Evolutionary conservation across 2,329 filamentous ascomycete genomes (phyloP).

Genomic region (Diaporthe helianthi): DNA sequence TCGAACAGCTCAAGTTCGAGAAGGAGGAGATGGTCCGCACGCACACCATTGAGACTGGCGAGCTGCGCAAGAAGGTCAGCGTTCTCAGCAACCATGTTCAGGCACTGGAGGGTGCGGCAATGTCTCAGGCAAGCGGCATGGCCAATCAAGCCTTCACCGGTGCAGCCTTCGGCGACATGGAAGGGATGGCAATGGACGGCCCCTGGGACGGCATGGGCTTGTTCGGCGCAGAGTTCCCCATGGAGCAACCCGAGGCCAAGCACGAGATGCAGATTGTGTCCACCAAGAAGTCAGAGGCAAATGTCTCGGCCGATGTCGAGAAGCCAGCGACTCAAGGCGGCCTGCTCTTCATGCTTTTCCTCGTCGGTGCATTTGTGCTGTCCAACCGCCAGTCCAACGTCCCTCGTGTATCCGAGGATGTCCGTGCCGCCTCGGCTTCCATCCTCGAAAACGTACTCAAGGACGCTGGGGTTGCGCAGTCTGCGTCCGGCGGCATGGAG

Average conservation of each 20-base stretch:
- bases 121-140: slow-evolving; percentile 41
- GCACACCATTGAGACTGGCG: slow-evolving; percentile 89
- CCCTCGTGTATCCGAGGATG: slow-evolving; percentile 79
- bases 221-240: slow-evolving; percentile 75
- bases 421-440: slow-evolving; percentile 78
- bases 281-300: slow-evolving; percentile 60
- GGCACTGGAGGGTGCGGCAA: slow-evolving; percentile 70
- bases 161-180: slow-evolving; percentile 79
- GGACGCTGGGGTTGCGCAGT: slow-evolving; percentile 70
- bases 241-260: slow-evolving; percentile 66
- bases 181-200: slow-evolving; percentile 80
- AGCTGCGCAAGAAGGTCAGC: slow-evolving; percentile 90
- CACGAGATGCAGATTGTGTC: slow-evolving; percentile 62
- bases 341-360: slow-evolving; percentile 91
- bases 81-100: slow-evolving; percentile 78
- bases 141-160: slow-evolving; percentile 47
- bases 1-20: slow-evolving; percentile 80
- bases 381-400: slow-evolving; percentile 83
- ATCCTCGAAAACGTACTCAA: slow-evolving; percentile 84
- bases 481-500: slow-evolving; percentile 50
- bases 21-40: slow-evolving; percentile 89
- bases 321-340: slow-evolving; percentile 78
- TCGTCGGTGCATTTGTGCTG: slow-evolving; percentile 94
- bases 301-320: slow-evolving; percentile 58
- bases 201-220: slow-evolving; percentile 80